Evolutionary conservation across 169 alveolate species (phyloP).

Genomic region (Plasmodium inui): DNA sequence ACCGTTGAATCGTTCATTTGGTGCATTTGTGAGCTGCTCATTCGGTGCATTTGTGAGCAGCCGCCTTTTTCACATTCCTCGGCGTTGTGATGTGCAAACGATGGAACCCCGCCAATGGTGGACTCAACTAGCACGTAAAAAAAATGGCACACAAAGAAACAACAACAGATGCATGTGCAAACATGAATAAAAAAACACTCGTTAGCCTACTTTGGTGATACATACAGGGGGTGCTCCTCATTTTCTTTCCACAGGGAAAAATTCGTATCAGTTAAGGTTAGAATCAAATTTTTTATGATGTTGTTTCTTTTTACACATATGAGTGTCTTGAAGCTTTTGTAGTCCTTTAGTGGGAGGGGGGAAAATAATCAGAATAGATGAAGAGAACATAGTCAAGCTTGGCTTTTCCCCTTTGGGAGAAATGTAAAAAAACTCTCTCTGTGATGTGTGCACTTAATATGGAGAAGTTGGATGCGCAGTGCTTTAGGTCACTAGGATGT

Average conservation of each 20-base stretch:
- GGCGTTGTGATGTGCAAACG: not conserved
- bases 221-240: conserved; percentile 59
- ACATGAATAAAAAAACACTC: not conserved
- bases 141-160: not conserved
- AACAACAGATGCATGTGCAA: not conserved
- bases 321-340: conserved; percentile 63
- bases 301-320: conserved; percentile 62
- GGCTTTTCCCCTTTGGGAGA: not conserved
- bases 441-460: not conserved
- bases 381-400: not conserved
- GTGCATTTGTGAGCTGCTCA: not conserved
- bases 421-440: not conserved
- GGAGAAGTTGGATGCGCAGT: not conserved
- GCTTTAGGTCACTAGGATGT: not conserved
- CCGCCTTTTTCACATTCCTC: not conserved
- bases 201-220: conserved; percentile 51
- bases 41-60: not conserved
- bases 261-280: conserved; percentile 65
- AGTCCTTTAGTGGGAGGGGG: conserved; percentile 31
- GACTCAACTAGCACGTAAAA: not conserved
- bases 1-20: not conserved
- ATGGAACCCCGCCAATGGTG: not conserved
- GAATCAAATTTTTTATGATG: conserved; percentile 42
- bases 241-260: conserved; percentile 67
- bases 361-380: not conserved